Evolutionary conservation across 495 filamentous ascomycete genomes (phyloP).

Genomic region (Cudoniella acicularis): DNA sequence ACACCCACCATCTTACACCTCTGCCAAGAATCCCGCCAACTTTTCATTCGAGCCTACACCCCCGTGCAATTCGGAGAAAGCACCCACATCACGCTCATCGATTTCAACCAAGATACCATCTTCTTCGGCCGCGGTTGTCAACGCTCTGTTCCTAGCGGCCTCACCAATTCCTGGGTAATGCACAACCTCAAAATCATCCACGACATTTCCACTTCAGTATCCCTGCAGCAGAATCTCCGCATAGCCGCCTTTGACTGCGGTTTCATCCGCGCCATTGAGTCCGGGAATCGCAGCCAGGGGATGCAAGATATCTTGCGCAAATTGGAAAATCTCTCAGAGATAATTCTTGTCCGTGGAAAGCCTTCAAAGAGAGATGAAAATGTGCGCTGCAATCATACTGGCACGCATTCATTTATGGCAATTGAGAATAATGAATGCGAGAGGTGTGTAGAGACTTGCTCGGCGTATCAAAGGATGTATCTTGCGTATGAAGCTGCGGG

Average conservation of each 20-base stretch:
- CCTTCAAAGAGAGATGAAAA: neutral
- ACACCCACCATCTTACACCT: neutral
- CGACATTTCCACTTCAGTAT: neutral
- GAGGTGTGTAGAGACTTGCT: neutral
- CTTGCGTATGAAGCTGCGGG: neutral
- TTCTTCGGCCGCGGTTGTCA: constrained; percentile 6
- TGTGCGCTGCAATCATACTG: neutral
- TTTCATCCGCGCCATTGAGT: neutral
- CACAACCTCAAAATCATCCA: constrained; percentile 2
- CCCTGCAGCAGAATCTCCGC: neutral
- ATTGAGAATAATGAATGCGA: neutral
- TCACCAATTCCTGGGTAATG: neutral
- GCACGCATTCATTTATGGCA: neutral
- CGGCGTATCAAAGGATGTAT: neutral
- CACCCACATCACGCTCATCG: neutral
- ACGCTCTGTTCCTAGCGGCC: neutral
- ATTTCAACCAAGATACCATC: neutral
- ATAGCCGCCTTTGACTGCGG: neutral
- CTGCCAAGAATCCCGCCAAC: constrained; percentile 1
- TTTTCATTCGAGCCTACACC: neutral
- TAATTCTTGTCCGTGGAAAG: neutral
- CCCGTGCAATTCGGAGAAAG: neutral
- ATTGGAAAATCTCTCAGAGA: neutral
- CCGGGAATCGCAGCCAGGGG: neutral
- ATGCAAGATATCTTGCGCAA: neutral